phyloP scores from a whole-genome alignment of 2,329 filamentous ascomycete genomes.

The Alternaria ethzedia region DNA sequence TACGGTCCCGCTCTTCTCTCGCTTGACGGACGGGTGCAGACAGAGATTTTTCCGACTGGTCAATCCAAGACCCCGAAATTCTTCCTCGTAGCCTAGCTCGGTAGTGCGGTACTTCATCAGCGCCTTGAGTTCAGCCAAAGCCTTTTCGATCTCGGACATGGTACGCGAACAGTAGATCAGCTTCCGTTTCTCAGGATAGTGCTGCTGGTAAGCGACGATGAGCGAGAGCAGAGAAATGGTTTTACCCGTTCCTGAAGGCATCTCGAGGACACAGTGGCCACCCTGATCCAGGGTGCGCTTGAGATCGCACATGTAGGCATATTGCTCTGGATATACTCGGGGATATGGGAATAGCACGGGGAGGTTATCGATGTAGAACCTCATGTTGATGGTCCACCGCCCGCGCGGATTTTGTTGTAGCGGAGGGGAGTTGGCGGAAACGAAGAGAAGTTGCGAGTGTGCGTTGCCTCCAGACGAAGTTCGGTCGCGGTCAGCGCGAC shows the following conservation, averaged over 20 bases:
- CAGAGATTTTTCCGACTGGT: slow-evolving; percentile 98
- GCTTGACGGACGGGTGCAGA: slow-evolving; percentile 92
- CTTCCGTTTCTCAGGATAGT: slow-evolving; percentile 91
- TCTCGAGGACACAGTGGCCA: slow-evolving; percentile 95
- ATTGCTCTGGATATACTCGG: slow-evolving; percentile 69
- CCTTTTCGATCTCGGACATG: slow-evolving; percentile 99
- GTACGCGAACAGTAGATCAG: slow-evolving; percentile 99
- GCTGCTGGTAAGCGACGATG: slow-evolving; percentile 95
- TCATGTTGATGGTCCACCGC: slow-evolving; percentile 62
- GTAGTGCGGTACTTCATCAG: slow-evolving; percentile 94
- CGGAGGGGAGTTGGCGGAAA: slow-evolving; percentile 22
- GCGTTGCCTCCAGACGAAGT: slow-evolving; percentile 14
- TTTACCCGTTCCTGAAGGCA: slow-evolving; percentile 98
- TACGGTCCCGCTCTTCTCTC: slow-evolving; percentile 91
- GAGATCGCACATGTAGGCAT: slow-evolving; percentile 80
- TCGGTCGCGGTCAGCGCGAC: slow-evolving; percentile 2
- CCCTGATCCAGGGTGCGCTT: slow-evolving; percentile 90
- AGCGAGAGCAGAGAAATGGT: slow-evolving; percentile 93
- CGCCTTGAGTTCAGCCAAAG: slow-evolving; percentile 85
- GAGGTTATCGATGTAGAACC: slow-evolving; percentile 78
- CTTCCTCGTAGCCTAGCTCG: slow-evolving; percentile 87
- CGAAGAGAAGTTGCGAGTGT: slow-evolving; percentile 9
- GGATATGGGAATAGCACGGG: slow-evolving; percentile 77
- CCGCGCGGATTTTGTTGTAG: slow-evolving; percentile 28
- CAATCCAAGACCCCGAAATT: slow-evolving; percentile 88